Percentiles rank a stretch among this genome's conserved stretches.
These are phyloP conservation scores for Alternaria tenuissima DNA, from an alignment of 2,329 filamentous ascomycete genomes.

Conservation along the genomic window DNA sequence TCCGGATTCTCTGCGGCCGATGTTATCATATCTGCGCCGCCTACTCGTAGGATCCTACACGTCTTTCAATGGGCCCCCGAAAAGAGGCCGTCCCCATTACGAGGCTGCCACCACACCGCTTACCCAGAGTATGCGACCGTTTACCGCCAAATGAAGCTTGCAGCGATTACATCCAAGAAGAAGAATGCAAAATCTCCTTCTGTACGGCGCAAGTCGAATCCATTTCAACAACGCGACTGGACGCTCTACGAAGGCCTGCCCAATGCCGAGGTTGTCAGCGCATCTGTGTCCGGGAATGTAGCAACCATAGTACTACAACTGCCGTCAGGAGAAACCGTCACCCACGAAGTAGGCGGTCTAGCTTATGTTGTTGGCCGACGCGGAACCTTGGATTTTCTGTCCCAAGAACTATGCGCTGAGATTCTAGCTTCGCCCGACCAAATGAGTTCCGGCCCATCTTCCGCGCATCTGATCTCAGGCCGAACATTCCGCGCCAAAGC, in stretches of 20 bases:
- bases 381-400: constrained; percentile 63
- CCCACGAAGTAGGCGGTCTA: constrained; percentile 58
- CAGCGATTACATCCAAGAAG: constrained; percentile 42
- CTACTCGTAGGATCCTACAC: constrained; percentile 64
- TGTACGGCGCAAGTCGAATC: constrained; percentile 49
- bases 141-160: constrained; percentile 67
- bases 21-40: constrained; percentile 63
- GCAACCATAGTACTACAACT: constrained; percentile 55
- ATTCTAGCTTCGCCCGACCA: constrained; percentile 48
- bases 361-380: constrained; percentile 66
- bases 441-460: background rate
- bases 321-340: constrained; percentile 54
- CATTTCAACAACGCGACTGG: constrained; percentile 60
- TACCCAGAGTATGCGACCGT: constrained; percentile 70
- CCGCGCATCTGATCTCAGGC: constrained; percentile 55
- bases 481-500: constrained; percentile 63
- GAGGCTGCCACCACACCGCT: constrained; percentile 66
- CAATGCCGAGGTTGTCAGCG: constrained; percentile 60
- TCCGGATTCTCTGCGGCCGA: constrained; percentile 71
- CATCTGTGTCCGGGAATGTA: constrained; percentile 21
- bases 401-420: constrained; percentile 56
- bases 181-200: constrained; percentile 33
- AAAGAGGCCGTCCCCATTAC: constrained; percentile 63
- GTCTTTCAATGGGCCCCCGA: constrained; percentile 68
- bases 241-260: constrained; percentile 63